Base-by-base conservation (phyloP, 164 flowering plant genomes). In the Aristolochia contorta region DNA sequence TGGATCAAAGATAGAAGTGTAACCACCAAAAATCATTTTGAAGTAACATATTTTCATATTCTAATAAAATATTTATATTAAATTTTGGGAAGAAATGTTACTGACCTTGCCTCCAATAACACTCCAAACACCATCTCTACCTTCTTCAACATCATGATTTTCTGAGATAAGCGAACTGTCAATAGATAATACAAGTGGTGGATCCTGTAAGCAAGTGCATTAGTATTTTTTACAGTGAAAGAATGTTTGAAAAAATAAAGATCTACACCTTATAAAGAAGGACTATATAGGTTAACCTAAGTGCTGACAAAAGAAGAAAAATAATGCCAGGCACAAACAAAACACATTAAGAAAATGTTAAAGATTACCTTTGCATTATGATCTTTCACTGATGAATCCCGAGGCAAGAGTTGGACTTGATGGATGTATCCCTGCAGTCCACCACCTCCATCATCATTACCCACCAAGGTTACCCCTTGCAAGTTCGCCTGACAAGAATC, bases 41-140 rank as follows among this genome's bases (percentile, higher is more conserved):
- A 13, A 12, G 27, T 53, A 6, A 2, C 16, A 3, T 23, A 16
- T 22, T 50, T 6, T n/a, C 1, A 50, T 27, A 27, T 37, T 37
- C 43, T 37, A 3, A 4, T 37, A 50, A 53, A 53, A 23, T n/a
- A n/a, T 9, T 18, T 14, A 53, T 22, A 53, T 53, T 10, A n/a
- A 5, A 22, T 5, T 53, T 53, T 21, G 54, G 24, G 43, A 53
- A 46, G 21, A 61, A 54, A 61, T 53, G 10, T 14, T 23, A 22
- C 27, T 18, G 19, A 87, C 97, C 97, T 91, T 91, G 65, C 97
- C 97, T 65, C 97, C 96, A 60, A 86, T 83, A 60, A 91, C 81
- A 70, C 75, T 80, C 97, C 96, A 87, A 74, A 84, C 76, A 61
- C 93, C 97, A 78, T 82, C 91, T 54, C 59, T 71, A 55, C 75